Evolutionary conservation across 306 rosid genomes (phyloP).

Genomic region (Vicia villosa): DNA sequence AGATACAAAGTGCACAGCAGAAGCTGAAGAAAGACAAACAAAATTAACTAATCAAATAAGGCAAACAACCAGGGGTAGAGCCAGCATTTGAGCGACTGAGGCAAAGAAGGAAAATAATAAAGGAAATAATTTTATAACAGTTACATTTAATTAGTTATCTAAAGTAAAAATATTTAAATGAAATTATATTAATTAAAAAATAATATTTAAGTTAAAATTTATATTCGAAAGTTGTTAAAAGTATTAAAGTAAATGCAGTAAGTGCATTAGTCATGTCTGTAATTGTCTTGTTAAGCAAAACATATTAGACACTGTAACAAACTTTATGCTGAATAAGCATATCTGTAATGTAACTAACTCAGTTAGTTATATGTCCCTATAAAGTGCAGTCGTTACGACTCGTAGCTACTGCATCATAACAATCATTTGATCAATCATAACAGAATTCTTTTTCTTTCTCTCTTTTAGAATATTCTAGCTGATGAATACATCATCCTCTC

Average conservation of each 20-base stretch:
- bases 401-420: too few relatives aligned
- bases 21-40: constrained; percentile 1
- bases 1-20: constrained; percentile 23
- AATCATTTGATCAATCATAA: too few relatives aligned
- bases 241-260: background rate
- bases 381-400: too few relatives aligned
- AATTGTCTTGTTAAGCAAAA: too few relatives aligned
- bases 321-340: too few relatives aligned
- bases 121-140: background rate
- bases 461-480: too few relatives aligned
- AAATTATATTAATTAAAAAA: background rate
- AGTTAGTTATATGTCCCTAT: too few relatives aligned
- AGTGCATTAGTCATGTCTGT: too few relatives aligned
- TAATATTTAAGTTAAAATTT: background rate
- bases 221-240: background rate
- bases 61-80: background rate
- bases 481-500: too few relatives aligned
- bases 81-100: background rate
- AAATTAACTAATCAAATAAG: background rate
- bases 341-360: too few relatives aligned
- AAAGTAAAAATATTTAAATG: background rate
- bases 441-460: too few relatives aligned
- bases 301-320: too few relatives aligned
- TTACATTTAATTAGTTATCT: background rate
- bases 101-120: background rate